Evolutionary conservation across 352 stramenopile genomes (phyloP), one percentile per base, ranked within the genome.

Genomic region (Phytophthora multivora): DNA sequence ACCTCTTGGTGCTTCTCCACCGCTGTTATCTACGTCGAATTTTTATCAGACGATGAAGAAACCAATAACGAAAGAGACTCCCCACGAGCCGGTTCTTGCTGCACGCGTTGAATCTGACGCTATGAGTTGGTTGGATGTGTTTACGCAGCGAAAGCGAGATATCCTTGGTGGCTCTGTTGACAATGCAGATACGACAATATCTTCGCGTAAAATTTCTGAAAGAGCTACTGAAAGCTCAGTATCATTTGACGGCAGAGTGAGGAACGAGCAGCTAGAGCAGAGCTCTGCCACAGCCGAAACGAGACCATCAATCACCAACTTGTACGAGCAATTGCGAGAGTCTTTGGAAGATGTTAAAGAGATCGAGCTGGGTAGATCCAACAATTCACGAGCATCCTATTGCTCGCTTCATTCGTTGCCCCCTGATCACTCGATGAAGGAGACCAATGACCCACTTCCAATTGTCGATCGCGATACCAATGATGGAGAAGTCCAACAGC

Each of bases 71-170:
- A 4, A 38, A 6, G 16, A 55, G 36, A 42, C 33, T 10, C 18
- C 11, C 21, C 15, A 38, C 25, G 15, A 25, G 33, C 6, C 28
- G 18, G 25, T n/a, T 48, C 49, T 25, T 57, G 36, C 15, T 23
- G 35, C 2, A 23, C 6, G 11, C 11, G 8, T 18, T 5, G 46
- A 64, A 6, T 81, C 80, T 2, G 77, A 89, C 35, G 69, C 80
- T 9, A 80, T 87, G 59, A 80, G 55, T 16, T 93, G 84, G 84
- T 59, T 93, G 4, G 75, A 82, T 36, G 56, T 66, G 0, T 93
- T 89, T 60, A 74, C 73, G 21, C 77, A 90, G 56, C 77, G 82
- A 6, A 90, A 91, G 59, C 66, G 71, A 40, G 71, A 88, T 30
- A 93, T 93, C 25, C 71, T 91, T 15, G 63, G 75, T 26, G 63